Evolutionary conservation across 2,329 filamentous ascomycete genomes (phyloP).

Genomic region (Podosphaera fusca): DNA sequence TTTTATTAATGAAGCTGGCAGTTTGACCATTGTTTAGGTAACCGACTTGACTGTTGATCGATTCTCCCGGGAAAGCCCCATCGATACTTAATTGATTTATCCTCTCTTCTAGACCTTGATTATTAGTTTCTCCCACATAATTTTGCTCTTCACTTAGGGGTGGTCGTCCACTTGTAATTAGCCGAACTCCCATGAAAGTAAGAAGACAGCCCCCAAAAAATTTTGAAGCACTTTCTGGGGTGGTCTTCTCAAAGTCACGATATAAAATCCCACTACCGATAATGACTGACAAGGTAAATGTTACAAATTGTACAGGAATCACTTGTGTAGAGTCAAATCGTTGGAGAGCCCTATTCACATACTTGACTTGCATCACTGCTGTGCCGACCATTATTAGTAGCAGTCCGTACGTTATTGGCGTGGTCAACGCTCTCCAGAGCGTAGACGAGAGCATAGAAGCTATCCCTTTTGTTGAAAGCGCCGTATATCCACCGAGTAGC

Average conservation of each 20-base stretch:
- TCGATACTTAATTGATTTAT: constrained; percentile 27
- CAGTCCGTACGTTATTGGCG: constrained; percentile 78
- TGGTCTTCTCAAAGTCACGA: constrained; percentile 77
- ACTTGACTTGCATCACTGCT: constrained; percentile 90
- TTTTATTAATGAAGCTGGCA: constrained; percentile 3
- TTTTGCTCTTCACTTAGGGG: constrained; percentile 35
- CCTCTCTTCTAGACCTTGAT: constrained; percentile 36
- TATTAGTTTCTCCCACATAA: constrained; percentile 33
- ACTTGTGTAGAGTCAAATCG: constrained; percentile 94
- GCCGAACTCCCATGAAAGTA: constrained; percentile 90
- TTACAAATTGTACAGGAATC: constrained; percentile 91
- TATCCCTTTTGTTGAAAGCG: constrained; percentile 83
- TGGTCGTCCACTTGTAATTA: constrained; percentile 71
- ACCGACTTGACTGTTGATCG: constrained; percentile 4
- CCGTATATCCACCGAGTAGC: constrained; percentile 92
- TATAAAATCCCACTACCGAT: constrained; percentile 83
- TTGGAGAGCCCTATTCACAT: constrained; percentile 75
- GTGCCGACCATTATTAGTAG: constrained; percentile 57
- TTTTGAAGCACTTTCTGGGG: constrained; percentile 47
- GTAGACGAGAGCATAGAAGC: constrained; percentile 86
- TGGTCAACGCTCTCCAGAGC: constrained; percentile 69
- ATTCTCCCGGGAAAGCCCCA: constrained; percentile 4
- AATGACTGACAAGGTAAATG: constrained; percentile 90
- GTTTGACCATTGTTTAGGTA: constrained; percentile 7
- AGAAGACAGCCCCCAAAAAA: constrained; percentile 78